A percentile compares a stretch with the other conserved stretches of the same genome.
phyloP scores from a whole-genome alignment of 2,329 filamentous ascomycete species.

The Clonostachys rosea region DNA sequence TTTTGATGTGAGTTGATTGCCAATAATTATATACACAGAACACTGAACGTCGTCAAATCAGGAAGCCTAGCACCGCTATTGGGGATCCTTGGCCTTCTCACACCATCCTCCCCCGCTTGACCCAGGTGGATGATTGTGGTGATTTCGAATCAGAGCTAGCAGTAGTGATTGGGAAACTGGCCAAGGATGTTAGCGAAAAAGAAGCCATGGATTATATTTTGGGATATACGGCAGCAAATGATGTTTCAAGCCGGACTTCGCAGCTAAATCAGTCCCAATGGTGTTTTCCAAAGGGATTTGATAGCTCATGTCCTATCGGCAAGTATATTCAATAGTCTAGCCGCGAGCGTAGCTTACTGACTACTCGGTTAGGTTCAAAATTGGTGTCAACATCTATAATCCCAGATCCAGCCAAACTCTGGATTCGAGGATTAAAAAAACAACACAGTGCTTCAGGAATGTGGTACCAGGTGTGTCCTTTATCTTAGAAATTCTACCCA shows the following conservation, averaged over 20 bases:
- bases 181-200: slow-evolving; percentile 48
- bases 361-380: slow-evolving; percentile 31
- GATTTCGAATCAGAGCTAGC: slow-evolving; percentile 58
- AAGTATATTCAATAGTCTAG: background rate
- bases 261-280: slow-evolving; percentile 51
- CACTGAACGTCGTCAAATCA: background rate
- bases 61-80: slow-evolving; percentile 48
- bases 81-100: slow-evolving; percentile 48
- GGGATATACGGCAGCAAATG: slow-evolving; percentile 60
- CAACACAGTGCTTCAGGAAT: slow-evolving; percentile 44
- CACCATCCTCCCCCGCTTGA: slow-evolving; percentile 43
- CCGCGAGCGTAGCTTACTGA: background rate
- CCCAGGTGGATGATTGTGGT: slow-evolving; percentile 43
- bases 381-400: slow-evolving; percentile 38
- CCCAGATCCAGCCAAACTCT: slow-evolving; percentile 31
- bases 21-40: too few species aligned
- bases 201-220: slow-evolving; percentile 56
- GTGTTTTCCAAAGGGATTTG: slow-evolving; percentile 55
- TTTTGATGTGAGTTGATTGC: slow-evolving; percentile 39
- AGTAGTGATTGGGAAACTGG: slow-evolving; percentile 45
- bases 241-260: slow-evolving; percentile 54
- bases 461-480: slow-evolving; percentile 15
- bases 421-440: slow-evolving; percentile 43
- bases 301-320: slow-evolving; percentile 45
- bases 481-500: slow-evolving; percentile 10